Evolutionary conservation across 2,329 filamentous ascomycete genomes (phyloP).

Genomic region (Exutisphaerella laricina): DNA sequence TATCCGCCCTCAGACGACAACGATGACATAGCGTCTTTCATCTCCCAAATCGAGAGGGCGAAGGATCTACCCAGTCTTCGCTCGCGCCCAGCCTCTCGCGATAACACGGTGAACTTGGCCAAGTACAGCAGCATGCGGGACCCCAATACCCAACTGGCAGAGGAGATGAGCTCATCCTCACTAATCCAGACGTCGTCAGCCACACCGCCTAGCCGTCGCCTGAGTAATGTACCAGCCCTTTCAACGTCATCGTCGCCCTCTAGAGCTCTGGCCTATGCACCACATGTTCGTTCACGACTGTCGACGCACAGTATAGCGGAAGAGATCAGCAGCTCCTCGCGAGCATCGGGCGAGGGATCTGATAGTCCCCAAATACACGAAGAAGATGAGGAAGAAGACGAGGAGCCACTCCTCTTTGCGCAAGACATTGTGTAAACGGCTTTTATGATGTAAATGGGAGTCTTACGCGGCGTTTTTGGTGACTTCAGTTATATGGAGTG

Average conservation of each 20-base stretch:
- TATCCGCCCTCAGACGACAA: constrained; percentile 55
- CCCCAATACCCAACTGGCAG: constrained; percentile 79
- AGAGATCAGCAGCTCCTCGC: constrained; percentile 30
- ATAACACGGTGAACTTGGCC: constrained; percentile 47
- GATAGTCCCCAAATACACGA: constrained; percentile 20
- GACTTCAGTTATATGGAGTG: not conserved
- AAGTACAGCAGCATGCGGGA: constrained; percentile 87
- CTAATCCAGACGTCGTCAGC: constrained; percentile 72
- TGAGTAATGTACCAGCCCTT: constrained; percentile 59
- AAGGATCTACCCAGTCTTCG: constrained; percentile 74
- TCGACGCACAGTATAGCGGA: constrained; percentile 84
- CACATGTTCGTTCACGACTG: constrained; percentile 86
- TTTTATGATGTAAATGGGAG: not conserved
- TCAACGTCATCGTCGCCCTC: constrained; percentile 85
- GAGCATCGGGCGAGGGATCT: constrained; percentile 18
- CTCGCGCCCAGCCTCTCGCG: constrained; percentile 51
- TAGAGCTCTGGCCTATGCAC: constrained; percentile 81
- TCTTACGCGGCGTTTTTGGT: not conserved
- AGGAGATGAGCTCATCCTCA: constrained; percentile 87
- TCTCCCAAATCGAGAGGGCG: constrained; percentile 80
- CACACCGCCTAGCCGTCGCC: constrained; percentile 68
- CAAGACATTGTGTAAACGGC: constrained; percentile 19
- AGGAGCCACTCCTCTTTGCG: constrained; percentile 28
- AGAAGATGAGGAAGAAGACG: constrained; percentile 20
- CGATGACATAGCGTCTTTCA: constrained; percentile 87